phyloP scores from a whole-genome alignment of 1,139 yeast genomes.

The Candida sojae region DNA sequence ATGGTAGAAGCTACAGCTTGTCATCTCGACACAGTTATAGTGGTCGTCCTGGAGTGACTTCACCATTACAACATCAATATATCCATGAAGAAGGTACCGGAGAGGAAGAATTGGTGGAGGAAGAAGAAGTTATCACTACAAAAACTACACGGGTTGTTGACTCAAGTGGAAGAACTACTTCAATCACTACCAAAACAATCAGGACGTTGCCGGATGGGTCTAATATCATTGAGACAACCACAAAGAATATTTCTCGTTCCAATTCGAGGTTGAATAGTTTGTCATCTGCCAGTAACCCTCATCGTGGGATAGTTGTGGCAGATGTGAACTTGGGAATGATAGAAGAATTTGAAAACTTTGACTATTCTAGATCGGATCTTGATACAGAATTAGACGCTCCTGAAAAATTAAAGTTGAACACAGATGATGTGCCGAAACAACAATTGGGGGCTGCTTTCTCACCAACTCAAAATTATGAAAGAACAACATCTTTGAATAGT shows the following conservation, averaged over 20 bases:
- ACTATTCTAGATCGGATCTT: constrained; percentile 41
- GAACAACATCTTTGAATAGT: constrained; percentile 13
- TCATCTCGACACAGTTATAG: constrained; percentile 7
- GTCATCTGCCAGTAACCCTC: constrained; percentile 15
- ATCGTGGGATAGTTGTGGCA: constrained; percentile 23
- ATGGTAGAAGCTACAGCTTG: constrained; percentile 23
- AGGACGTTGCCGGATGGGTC: constrained; percentile 48
- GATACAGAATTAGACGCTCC: constrained; percentile 13
- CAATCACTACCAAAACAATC: constrained; percentile 46
- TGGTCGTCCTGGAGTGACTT: constrained; percentile 1
- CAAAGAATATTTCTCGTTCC: constrained; percentile 42
- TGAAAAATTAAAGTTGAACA: constrained; percentile 13
- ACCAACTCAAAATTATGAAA: constrained; percentile 1
- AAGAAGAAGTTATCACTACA: constrained; percentile 36
- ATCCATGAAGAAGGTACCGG: constrained; percentile 15
- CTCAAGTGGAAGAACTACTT: constrained; percentile 41
- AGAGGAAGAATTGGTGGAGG: constrained; percentile 22
- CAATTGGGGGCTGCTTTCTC: constrained; percentile 14
- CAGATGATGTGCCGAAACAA: not conserved
- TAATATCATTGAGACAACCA: constrained; percentile 46
- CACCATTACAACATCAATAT: constrained; percentile 7
- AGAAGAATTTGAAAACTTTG: constrained; percentile 48
- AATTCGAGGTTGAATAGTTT: constrained; percentile 38
- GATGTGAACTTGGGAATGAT: constrained; percentile 36
- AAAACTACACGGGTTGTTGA: constrained; percentile 50